Base-by-base conservation (phyloP, 768 basidiomycete genomes). In the Rhodosporidiobolus sp. region DNA sequence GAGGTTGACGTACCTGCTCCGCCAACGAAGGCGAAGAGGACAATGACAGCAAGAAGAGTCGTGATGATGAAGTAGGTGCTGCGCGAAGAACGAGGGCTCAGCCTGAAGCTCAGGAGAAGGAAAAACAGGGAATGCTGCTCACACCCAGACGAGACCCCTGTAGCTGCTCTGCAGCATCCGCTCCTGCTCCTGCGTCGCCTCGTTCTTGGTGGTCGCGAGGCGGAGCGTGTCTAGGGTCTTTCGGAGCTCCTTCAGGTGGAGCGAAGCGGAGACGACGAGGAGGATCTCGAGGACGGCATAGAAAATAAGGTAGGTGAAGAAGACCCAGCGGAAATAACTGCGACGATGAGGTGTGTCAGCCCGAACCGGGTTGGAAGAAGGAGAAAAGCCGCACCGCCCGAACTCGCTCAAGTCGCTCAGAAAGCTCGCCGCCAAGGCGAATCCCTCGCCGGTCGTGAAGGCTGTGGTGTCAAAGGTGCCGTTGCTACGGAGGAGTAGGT, bases 211-310 rank as follows among this genome's bases (percentile, higher is more conserved):
- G 30, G 64, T 28, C 0, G 59, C 49, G 16, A 50, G 65, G 10
- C 35, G 48, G 5, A 73, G 49, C 30, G 65, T 64, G 35, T 69
- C 48, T 67, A 69, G 66, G 6, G 72, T 73, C 19, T 26, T 34
- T 17, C 67, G 59, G 9, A 73, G 67, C 49, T 73, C 72, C 1
- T 58, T 55, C 16, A 72, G 62, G 28, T 72, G 71, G 1, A 72
- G 30, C 4, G 57, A 32, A 1, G 66, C 66, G 3, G 66, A 58
- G 10, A 52, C 20, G 30, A 58, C 49, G 32, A 72, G 62, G 30
- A 67, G 4, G 19, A 38, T 24, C 14, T 54, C 49, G 26, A 67
- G 62, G 20, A 64, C 6, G 7, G 55, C 4, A 0, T 45, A 43
- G n/a, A 45, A 58, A 28, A 60, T 55, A 3, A 72, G 50, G 24